phyloP scores from a whole-genome alignment of 2,329 filamentous ascomycete genomes.

The Reticulascus tulasneorum region DNA sequence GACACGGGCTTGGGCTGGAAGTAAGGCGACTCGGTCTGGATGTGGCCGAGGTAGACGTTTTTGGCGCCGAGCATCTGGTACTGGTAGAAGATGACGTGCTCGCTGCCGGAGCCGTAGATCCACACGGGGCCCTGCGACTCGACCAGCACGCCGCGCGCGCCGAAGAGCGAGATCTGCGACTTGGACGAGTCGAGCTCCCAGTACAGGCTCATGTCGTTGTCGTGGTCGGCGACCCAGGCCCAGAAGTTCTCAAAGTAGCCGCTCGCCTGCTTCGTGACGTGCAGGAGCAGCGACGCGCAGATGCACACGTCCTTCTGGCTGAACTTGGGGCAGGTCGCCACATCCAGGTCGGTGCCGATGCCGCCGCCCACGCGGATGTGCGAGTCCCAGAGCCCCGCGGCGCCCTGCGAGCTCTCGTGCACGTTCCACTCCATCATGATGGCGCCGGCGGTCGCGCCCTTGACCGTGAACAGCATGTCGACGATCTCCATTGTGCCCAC shows the following conservation, averaged over 20 bases:
- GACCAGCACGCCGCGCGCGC: constrained; percentile 26
- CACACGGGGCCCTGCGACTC: constrained; percentile 26
- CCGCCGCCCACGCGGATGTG: constrained; percentile 73
- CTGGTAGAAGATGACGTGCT: constrained; percentile 45
- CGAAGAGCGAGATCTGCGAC: constrained; percentile 27
- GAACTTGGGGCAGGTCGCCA: constrained; percentile 53
- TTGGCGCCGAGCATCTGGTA: constrained; percentile 44
- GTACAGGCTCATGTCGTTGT: constrained; percentile 35
- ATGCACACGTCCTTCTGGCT: constrained; percentile 52
- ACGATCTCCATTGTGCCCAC: constrained; percentile 63
- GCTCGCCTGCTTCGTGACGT: constrained; percentile 38
- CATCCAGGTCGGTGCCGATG: constrained; percentile 61
- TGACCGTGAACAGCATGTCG: constrained; percentile 64
- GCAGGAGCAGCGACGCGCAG: constrained; percentile 51
- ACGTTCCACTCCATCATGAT: constrained; percentile 73
- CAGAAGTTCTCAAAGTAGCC: constrained; percentile 53
- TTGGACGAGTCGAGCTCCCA: background rate
- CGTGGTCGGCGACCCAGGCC: constrained; percentile 67
- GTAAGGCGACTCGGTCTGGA: constrained; percentile 56
- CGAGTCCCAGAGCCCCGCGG: constrained; percentile 28
- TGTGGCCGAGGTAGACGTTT: constrained; percentile 44
- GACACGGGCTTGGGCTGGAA: constrained; percentile 45
- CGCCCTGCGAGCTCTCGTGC: constrained; percentile 44
- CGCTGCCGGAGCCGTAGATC: constrained; percentile 38
- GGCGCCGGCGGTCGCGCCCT: constrained; percentile 63